phyloP scores from a whole-genome alignment of 2,329 filamentous ascomycete genomes.

The Venturia oleaginea region DNA sequence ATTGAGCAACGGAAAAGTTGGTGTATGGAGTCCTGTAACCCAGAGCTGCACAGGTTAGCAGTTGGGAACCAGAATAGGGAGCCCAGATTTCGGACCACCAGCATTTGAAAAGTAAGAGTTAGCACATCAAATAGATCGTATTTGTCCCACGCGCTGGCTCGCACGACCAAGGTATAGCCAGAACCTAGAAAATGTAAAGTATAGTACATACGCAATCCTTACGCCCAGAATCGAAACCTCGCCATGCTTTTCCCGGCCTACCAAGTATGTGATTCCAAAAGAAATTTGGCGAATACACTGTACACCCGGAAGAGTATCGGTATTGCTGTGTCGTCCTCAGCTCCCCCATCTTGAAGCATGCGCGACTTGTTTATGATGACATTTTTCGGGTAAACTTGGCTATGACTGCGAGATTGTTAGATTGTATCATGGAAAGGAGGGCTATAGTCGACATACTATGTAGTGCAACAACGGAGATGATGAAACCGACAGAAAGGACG shows the following conservation, averaged over 20 bases:
- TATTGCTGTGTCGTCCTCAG: not conserved
- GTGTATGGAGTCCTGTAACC: not conserved
- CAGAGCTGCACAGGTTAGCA: not conserved
- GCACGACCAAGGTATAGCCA: constrained; percentile 4
- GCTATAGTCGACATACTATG: constrained; percentile 62
- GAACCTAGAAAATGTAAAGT: constrained; percentile 1
- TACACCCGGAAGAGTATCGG: not conserved
- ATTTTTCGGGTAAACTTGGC: constrained; percentile 91
- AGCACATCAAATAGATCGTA: not conserved
- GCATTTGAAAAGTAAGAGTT: not conserved
- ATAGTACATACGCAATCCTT: constrained; percentile 1
- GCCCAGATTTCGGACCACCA: no score
- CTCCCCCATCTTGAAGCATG: not conserved
- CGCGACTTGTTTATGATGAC: constrained; percentile 38
- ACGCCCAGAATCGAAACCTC: not conserved
- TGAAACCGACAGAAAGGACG: constrained; percentile 93
- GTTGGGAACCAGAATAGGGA: not conserved
- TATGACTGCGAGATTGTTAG: constrained; percentile 55
- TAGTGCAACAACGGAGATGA: constrained; percentile 94
- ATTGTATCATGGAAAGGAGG: not conserved
- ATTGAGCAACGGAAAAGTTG: no score
- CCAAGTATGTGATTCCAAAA: not conserved
- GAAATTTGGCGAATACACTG: not conserved
- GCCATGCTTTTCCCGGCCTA: not conserved
- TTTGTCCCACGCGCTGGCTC: not conserved